phyloP scores from a whole-genome alignment of 371 early-diverging fungal genomes.

The Lichtheimia corymbifera region DNA sequence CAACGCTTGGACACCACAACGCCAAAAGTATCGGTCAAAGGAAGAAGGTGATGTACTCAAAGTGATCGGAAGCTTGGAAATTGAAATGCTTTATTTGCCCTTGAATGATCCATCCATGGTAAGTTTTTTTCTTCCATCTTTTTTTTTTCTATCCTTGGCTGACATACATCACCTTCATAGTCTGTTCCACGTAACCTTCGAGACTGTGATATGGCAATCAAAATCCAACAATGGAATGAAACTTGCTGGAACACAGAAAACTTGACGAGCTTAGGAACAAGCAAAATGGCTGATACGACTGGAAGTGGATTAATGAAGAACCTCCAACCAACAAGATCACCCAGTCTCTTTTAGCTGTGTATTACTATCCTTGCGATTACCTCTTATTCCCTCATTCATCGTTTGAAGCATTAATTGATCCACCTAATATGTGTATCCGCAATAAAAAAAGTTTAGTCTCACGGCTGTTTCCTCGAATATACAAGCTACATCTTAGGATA shows the following conservation, averaged over 20 bases:
- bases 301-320: neutral
- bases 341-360: neutral
- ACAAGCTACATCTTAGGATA: no score
- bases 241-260: slow-evolving; percentile 19
- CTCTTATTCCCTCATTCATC: no score
- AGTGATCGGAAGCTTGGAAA: slow-evolving; percentile 37
- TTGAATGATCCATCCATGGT: slow-evolving; percentile 30
- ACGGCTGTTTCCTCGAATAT: no score
- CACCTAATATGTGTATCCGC: no score
- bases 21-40: slow-evolving; percentile 24
- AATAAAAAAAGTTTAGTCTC: no score
- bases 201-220: slow-evolving; percentile 45
- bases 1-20: slow-evolving; percentile 43
- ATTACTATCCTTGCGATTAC: no score
- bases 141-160: neutral
- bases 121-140: slow-evolving; percentile 6
- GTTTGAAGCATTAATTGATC: no score
- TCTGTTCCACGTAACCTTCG: slow-evolving; percentile 39
- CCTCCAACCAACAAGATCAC: neutral
- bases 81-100: slow-evolving; percentile 44
- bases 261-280: neutral
- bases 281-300: neutral
- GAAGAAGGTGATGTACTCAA: slow-evolving; percentile 42
- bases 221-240: slow-evolving; percentile 47
- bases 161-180: no score